Percentiles rank a stretch among this genome's conserved stretches.
Conservation (phyloP, 148 eudicot species). For the Chenopodium album region DNA sequence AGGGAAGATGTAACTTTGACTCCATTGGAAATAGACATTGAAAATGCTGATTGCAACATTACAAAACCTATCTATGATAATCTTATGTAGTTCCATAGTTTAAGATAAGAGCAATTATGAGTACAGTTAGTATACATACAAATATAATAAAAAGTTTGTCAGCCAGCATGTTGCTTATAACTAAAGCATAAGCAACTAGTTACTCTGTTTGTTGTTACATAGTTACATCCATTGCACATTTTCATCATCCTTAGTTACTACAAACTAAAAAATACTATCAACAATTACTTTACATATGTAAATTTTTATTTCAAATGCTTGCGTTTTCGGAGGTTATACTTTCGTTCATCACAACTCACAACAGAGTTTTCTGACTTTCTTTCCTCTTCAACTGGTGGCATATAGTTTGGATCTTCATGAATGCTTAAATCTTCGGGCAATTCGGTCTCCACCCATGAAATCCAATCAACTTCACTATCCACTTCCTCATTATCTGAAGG, state of each 20-base stretch:
- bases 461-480: slow-evolving; percentile 69
- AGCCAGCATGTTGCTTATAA: background rate
- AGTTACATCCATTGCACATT: background rate
- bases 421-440: slow-evolving; percentile 54
- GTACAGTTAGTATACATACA: background rate
- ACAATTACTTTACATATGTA: background rate
- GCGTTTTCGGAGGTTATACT: slow-evolving; percentile 43
- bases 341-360: slow-evolving; percentile 8
- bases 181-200: background rate
- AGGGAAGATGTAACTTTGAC: no score
- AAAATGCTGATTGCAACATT: no score
- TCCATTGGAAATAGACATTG: no score
- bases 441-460: slow-evolving; percentile 61
- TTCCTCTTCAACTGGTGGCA: slow-evolving; percentile 33
- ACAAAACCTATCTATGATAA: background rate
- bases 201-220: background rate
- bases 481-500: slow-evolving; percentile 36
- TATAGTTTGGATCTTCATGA: slow-evolving; percentile 57
- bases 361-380: slow-evolving; percentile 23
- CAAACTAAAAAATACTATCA: background rate
- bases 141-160: background rate
- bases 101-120: background rate
- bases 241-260: background rate
- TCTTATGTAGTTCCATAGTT: background rate
- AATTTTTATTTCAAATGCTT: background rate